phyloP scores from a whole-genome alignment of 2,329 filamentous ascomycete genomes.

The Helotiales sp. region DNA sequence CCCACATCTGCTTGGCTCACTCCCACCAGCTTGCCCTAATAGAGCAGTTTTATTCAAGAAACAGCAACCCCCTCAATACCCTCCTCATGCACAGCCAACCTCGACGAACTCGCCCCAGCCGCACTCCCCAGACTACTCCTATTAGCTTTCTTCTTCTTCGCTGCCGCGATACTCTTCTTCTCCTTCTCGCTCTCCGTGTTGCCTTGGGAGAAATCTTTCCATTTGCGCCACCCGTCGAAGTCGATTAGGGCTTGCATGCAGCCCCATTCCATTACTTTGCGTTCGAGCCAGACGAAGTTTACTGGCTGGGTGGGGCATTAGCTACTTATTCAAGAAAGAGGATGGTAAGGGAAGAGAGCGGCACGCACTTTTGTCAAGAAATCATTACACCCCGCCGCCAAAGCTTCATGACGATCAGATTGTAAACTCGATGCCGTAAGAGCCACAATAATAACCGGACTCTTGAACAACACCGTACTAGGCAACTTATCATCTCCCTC shows the following conservation, averaged over 20 bases:
- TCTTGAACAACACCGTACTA: conserved; percentile 79
- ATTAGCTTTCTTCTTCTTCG: conserved; percentile 27
- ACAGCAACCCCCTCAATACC: neutral
- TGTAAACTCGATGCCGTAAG: conserved; percentile 92
- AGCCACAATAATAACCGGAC: conserved; percentile 95
- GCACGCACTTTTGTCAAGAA: conserved; percentile 87
- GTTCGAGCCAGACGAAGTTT: conserved; percentile 94
- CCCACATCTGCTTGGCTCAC: no score
- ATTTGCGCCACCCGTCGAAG: conserved; percentile 96
- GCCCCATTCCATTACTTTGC: conserved; percentile 99
- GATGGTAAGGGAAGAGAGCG: neutral
- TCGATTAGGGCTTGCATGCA: conserved; percentile 99
- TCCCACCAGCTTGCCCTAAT: neutral
- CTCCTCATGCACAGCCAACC: conserved; percentile 15
- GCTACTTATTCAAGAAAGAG: neutral
- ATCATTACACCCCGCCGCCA: conserved; percentile 96
- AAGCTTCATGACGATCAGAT: conserved; percentile 90
- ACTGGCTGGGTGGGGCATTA: conserved; percentile 66
- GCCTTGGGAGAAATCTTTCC: conserved; percentile 72
- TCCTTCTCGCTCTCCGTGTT: conserved; percentile 30
- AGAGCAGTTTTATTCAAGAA: neutral
- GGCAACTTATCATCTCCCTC: conserved; percentile 68
- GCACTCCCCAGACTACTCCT: conserved; percentile 21
- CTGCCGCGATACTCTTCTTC: conserved; percentile 3
- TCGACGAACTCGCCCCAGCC: conserved; percentile 8